These are phyloP conservation scores for Centella asiatica DNA, from an alignment of 129 eudicot genomes.

Conservation along the genomic window DNA sequence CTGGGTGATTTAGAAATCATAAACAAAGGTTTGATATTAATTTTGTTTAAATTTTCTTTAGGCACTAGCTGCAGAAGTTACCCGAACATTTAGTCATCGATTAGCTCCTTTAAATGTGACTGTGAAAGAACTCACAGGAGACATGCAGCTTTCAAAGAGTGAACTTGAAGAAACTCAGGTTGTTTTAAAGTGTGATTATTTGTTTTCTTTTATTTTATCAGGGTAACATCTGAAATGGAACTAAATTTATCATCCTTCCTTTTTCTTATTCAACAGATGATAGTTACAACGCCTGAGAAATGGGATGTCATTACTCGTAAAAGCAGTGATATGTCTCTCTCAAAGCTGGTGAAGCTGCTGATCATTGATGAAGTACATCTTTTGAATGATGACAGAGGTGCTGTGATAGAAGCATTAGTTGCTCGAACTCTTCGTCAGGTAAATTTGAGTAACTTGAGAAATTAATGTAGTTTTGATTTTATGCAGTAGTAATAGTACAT, in stretches of 20 bases:
- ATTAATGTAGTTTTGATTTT: not conserved
- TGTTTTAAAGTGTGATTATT: constrained; percentile 10
- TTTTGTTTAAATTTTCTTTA: constrained; percentile 20
- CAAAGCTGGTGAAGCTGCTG: constrained; percentile 88
- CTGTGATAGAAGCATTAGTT: constrained; percentile 97
- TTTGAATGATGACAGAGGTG: constrained; percentile 94
- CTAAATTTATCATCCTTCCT: not conserved
- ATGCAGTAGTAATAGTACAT: not conserved
- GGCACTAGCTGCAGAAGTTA: constrained; percentile 99
- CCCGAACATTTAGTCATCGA: constrained; percentile 80
- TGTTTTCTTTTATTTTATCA: not conserved
- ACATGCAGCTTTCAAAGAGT: constrained; percentile 88
- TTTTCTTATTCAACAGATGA: constrained; percentile 54
- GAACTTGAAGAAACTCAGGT: constrained; percentile 99
- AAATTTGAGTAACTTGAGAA: not conserved
- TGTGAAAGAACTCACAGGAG: constrained; percentile 97
- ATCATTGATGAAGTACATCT: constrained; percentile 99
- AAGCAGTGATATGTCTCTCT: constrained; percentile 98
- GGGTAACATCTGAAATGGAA: constrained; percentile 9
- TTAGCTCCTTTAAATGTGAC: constrained; percentile 76
- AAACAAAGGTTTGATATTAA: too few relatives aligned
- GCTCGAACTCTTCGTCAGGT: constrained; percentile 99
- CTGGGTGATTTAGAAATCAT: too few relatives aligned
- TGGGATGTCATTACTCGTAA: constrained; percentile 99
- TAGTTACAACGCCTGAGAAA: constrained; percentile 97